Base-by-base conservation (phyloP, 2,329 filamentous ascomycete species). In the Hymenoscyphus infarciens region DNA sequence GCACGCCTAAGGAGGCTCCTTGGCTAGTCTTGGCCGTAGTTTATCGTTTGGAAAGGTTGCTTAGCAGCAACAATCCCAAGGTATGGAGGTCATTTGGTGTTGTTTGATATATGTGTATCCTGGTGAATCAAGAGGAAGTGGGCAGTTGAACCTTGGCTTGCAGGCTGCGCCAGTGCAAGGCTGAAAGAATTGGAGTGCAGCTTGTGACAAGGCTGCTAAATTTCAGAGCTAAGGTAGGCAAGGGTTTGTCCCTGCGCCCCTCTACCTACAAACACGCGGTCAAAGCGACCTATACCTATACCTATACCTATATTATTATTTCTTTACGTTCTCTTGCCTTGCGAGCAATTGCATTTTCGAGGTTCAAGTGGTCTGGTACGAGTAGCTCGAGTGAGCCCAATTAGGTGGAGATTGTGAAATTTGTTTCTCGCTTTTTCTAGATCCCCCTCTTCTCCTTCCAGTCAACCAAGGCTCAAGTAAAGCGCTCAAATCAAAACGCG, bases 331-430 rank as follows among this genome's bases (percentile, higher is more conserved):
- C 3, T 35, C 33, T 13, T 35, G 3, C 3, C 13, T 35, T 35
- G 33, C 13, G 10, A 13, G 38, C n/a, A 13, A 16, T n/a, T 38
- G 6, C n/a, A 25, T 10, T 6, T 6, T 15, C 8, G 15, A 31
- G 31, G 5, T 1, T 15, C 19, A 15, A 52, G 45, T 5, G 10
- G 10, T 8, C 22, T 11, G 22, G 11, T n/a, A n/a, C n/a, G n/a
- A n/a, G n/a, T 52, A 16, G 53, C 10, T 45, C 39, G n/a, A 59
- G 15, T 22, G 58, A 39, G 15, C n/a, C 15, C 27, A 60, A 19
- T n/a, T 61, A 56, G 55, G 39, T 57, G 54, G 54, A 61, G 60
- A 57, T 56, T 25, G 29, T 54, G 53, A 55, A 31, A 25, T 54
- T 60, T 6, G 39, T 35, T 54, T 60, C 58, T 60, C 29, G 42